A percentile compares a stretch with the other conserved stretches of the same genome.
Evolutionary conservation across 1,139 yeast species (phyloP).

Genomic region (Lodderomyces parapsilosis): DNA sequence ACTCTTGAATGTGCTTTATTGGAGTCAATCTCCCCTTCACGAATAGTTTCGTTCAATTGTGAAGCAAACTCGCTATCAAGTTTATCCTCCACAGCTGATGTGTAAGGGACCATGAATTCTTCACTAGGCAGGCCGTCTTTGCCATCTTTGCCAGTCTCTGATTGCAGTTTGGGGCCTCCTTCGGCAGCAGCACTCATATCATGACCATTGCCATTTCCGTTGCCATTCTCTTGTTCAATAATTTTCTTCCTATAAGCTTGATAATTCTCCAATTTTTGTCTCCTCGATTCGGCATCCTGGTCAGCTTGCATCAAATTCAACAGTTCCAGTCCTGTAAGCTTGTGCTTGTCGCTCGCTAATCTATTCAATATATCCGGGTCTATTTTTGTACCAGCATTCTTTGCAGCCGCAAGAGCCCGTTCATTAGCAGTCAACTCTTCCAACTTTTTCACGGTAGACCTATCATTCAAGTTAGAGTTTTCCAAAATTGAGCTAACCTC

Average conservation of each 20-base stretch:
- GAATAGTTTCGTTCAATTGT: slow-evolving; percentile 55
- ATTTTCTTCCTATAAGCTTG: slow-evolving; percentile 51
- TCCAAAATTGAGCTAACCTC: slow-evolving; percentile 45
- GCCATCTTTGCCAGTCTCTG: slow-evolving; percentile 9
- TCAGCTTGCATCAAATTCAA: slow-evolving; percentile 39
- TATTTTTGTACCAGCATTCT: slow-evolving; percentile 46
- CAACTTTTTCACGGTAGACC: slow-evolving; percentile 43
- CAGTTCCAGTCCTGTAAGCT: slow-evolving; percentile 44
- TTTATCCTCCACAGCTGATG: slow-evolving; percentile 69
- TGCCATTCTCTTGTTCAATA: slow-evolving; percentile 47
- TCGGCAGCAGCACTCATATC: slow-evolving; percentile 11
- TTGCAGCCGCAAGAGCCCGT: slow-evolving; percentile 61
- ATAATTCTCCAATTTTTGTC: slow-evolving; percentile 43
- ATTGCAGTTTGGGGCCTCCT: slow-evolving; percentile 5
- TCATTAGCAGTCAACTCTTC: slow-evolving; percentile 61
- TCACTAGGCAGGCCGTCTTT: slow-evolving; percentile 20
- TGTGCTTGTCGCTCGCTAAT: slow-evolving; percentile 40
- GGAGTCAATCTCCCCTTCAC: slow-evolving; percentile 63
- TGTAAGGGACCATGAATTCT: slow-evolving; percentile 59
- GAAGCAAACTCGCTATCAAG: slow-evolving; percentile 66
- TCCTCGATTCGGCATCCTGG: slow-evolving; percentile 48
- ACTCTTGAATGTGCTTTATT: slow-evolving; percentile 54
- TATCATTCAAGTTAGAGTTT: slow-evolving; percentile 42
- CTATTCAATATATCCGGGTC: slow-evolving; percentile 43
- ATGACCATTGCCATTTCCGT: slow-evolving; percentile 26